These are phyloP conservation scores for Hyaloscypha bicolor DNA, from an alignment of 495 filamentous ascomycete genomes.

Conservation along the genomic window DNA sequence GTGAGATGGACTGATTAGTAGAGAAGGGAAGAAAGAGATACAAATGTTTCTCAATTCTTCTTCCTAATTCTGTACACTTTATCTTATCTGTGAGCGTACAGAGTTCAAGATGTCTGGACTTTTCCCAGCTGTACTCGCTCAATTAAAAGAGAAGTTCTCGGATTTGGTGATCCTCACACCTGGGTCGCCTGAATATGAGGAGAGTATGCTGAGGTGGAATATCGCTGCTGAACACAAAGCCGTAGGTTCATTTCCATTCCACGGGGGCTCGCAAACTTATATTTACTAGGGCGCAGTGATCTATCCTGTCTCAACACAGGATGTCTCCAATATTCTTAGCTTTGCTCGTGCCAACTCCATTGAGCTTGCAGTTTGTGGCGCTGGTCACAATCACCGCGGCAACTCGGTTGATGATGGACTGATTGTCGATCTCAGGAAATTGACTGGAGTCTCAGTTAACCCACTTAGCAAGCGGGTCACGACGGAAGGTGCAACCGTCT, in stretches of 20 bases:
- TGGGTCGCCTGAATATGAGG: slow-evolving; percentile 36
- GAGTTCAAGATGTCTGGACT: no score
- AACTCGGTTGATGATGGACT: slow-evolving; percentile 41
- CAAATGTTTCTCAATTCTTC: no score
- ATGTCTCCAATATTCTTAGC: slow-evolving; percentile 44
- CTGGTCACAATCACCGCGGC: slow-evolving; percentile 56
- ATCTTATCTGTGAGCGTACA: no score
- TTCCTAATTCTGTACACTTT: no score
- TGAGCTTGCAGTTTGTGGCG: slow-evolving; percentile 52
- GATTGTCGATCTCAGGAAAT: slow-evolving; percentile 42
- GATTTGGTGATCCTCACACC: slow-evolving; percentile 34
- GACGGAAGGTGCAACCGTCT: slow-evolving; percentile 30
- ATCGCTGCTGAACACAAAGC: not conserved
- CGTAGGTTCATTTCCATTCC: slow-evolving; percentile 34
- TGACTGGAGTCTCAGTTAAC: not conserved
- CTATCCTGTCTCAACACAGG: slow-evolving; percentile 37
- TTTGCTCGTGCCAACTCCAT: slow-evolving; percentile 48
- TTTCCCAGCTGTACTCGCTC: not conserved
- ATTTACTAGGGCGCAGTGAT: slow-evolving; percentile 48
- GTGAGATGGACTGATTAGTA: no score
- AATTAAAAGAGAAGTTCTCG: not conserved
- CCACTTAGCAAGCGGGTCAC: not conserved
- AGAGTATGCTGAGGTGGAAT: slow-evolving; percentile 40
- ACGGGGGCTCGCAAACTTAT: not conserved
- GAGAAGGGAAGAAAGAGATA: no score